phyloP scores from a whole-genome alignment of 495 filamentous ascomycete species.

The Annulohypoxylon maeteangense region DNA sequence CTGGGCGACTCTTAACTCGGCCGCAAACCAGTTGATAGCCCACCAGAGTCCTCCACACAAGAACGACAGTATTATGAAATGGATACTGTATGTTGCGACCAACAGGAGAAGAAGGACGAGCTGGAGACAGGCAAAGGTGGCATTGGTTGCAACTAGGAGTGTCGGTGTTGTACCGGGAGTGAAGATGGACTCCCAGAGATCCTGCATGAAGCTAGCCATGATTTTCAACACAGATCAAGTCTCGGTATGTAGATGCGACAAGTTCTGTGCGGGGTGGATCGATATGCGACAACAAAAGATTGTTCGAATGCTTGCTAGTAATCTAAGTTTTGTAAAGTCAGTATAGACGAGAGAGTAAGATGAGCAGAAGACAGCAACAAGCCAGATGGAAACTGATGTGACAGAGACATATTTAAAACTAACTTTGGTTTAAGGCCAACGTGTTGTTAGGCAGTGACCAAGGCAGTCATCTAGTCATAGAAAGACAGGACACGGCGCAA shows the following conservation, averaged over 20 bases:
- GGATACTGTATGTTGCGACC: constrained; percentile 82
- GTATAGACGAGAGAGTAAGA: not conserved
- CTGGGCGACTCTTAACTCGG: constrained; percentile 76
- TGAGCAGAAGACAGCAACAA: not conserved
- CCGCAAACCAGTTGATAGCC: constrained; percentile 95
- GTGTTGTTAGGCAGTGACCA: constrained; percentile 36
- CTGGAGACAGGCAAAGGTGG: constrained; percentile 86
- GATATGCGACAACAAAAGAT: constrained; percentile 34
- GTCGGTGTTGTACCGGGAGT: constrained; percentile 88
- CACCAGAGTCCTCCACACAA: constrained; percentile 87
- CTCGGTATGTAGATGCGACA: constrained; percentile 37
- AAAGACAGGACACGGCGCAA: constrained; percentile 13
- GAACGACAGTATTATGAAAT: constrained; percentile 83
- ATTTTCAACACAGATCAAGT: constrained; percentile 24
- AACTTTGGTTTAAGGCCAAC: constrained; percentile 28
- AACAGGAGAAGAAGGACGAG: constrained; percentile 79
- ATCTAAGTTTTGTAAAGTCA: constrained; percentile 10
- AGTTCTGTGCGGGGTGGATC: constrained; percentile 15
- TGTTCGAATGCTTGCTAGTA: not conserved
- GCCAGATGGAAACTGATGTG: not conserved
- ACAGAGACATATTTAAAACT: constrained; percentile 9
- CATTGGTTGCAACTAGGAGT: constrained; percentile 90
- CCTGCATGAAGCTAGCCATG: constrained; percentile 84
- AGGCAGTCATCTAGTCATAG: constrained; percentile 10
- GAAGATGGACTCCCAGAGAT: constrained; percentile 93